Base-by-base conservation (phyloP, 176 grass and related monocot species). In the Elaeis guineensis region DNA sequence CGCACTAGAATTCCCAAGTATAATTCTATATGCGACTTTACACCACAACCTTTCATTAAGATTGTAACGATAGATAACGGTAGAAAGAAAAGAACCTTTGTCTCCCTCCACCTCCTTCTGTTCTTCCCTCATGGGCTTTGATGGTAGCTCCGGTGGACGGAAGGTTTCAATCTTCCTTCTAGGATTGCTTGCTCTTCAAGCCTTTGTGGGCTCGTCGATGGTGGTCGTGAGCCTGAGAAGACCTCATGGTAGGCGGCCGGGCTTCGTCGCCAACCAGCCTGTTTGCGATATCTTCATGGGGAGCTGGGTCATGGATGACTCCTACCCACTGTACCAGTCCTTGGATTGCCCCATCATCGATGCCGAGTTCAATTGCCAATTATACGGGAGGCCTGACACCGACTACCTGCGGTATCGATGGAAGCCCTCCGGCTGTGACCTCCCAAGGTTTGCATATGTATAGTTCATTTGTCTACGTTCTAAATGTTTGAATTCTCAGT, bases 321-420 rank as follows among this genome's bases (percentile, higher is more conserved):
- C 81, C 15, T 78, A 73, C 66, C 68, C 82, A 44, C 51, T 69
- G 21, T 97, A 97, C 81, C 74, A 83, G 54, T 75, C 78, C 49
- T 79, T 67, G 58, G 82, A 17, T 70, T 97, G 92, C 55, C 84
- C 92, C 16, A 50, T 83, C 55, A 76, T 97, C 55, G 87, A 97
- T 52, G 26, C 87, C 4, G 80, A 89, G 75, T 97, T 97, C 84
- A 97, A 91, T 21, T 97, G 92, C 73, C 87, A 88, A 65, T 69
- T 97, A 18, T 97, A 97, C 62, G 84, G 87, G 69, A 78, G 92
- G 18, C 75, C 92, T 12, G 92, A 97, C 67, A 72, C 84, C 17
- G 84, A 90, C 16, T 97, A 88, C 75, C 83, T 85, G 55, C 86
- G 66, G 20, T 91, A 91, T 65, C 23, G 59, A 16, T 97, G 87